phyloP scores from a whole-genome alignment of 257 asterid genomes.

The Handroanthus guayacan region DNA sequence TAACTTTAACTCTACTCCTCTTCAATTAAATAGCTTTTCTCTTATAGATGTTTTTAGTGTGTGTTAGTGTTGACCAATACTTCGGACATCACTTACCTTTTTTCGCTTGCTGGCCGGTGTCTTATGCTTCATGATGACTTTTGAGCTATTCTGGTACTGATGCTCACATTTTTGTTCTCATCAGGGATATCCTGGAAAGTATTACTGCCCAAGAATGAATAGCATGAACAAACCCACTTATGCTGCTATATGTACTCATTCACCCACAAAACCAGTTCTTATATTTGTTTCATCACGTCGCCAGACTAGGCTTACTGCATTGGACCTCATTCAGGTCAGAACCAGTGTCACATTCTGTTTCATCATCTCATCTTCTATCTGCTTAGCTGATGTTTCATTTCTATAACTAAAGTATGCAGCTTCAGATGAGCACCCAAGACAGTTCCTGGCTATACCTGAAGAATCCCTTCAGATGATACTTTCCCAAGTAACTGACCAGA shows the following conservation, averaged over 20 bases:
- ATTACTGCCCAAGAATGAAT: slow-evolving; percentile 99
- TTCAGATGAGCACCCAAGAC: slow-evolving; percentile 91
- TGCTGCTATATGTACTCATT: slow-evolving; percentile 98
- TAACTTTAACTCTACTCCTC: slow-evolving; percentile 8
- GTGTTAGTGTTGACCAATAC: slow-evolving; percentile 15
- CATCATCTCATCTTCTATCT: slow-evolving; percentile 20
- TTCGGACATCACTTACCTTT: slow-evolving; percentile 18
- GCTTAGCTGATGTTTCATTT: slow-evolving; percentile 36
- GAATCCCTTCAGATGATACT: slow-evolving; percentile 96
- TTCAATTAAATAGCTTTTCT: neutral
- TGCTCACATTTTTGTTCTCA: slow-evolving; percentile 29
- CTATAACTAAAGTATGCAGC: slow-evolving; percentile 76
- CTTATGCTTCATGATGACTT: slow-evolving; percentile 21
- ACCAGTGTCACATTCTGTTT: slow-evolving; percentile 26
- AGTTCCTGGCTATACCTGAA: slow-evolving; percentile 87
- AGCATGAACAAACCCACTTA: slow-evolving; percentile 99
- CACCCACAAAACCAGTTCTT: slow-evolving; percentile 97
- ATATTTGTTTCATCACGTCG: slow-evolving; percentile 99
- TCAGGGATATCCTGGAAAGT: slow-evolving; percentile 99
- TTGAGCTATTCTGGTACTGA: slow-evolving; percentile 17
- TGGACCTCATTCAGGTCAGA: slow-evolving; percentile 96
- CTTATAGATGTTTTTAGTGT: slow-evolving; percentile 5
- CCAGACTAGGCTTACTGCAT: slow-evolving; percentile 98
- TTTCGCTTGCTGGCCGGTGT: slow-evolving; percentile 9
- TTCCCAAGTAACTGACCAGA: slow-evolving; percentile 94